Percentiles rank a stretch among this genome's conserved stretches.
Evolutionary conservation across 805 yeast species (phyloP).

Genomic region (Yarrowia sp.): DNA sequence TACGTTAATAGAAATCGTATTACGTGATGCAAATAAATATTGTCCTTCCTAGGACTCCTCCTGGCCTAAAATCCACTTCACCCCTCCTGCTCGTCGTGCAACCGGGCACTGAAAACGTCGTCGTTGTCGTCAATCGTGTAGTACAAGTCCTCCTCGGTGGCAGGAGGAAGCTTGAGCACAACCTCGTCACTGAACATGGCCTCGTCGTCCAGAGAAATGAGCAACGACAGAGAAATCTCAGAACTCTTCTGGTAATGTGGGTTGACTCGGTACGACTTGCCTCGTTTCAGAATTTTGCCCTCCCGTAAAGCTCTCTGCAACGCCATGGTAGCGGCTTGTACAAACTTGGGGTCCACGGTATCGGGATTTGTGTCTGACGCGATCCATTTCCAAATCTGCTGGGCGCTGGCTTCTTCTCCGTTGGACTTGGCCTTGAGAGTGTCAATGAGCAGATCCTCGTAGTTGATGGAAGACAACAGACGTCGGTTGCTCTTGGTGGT

Average conservation of each 20-base stretch:
- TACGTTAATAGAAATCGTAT: too few relatives aligned
- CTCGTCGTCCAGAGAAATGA: conserved; percentile 38
- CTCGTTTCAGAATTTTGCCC: conserved; percentile 37
- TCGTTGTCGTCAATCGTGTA: conserved; percentile 38
- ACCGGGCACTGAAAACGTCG: conserved; percentile 39
- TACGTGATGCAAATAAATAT: conserved; percentile 8
- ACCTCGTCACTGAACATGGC: conserved; percentile 37
- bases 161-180: conserved; percentile 39
- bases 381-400: conserved; percentile 35
- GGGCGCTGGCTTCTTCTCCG: conserved; percentile 34
- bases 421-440: conserved; percentile 36
- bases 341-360: conserved; percentile 36
- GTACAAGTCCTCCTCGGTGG: conserved; percentile 35
- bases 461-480: conserved; percentile 26
- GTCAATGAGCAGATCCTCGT: conserved; percentile 39
- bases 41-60: not conserved
- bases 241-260: conserved; percentile 37
- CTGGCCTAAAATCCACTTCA: too few relatives aligned
- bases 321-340: conserved; percentile 40
- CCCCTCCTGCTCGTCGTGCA: conserved; percentile 29
- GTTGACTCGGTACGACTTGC: conserved; percentile 36
- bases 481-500: conserved; percentile 16
- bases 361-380: conserved; percentile 32
- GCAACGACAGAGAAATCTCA: conserved; percentile 36
- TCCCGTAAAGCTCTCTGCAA: conserved; percentile 39